These are phyloP conservation scores for Mikania micrantha DNA, from an alignment of 129 eudicot species.

Conservation along the genomic window DNA sequence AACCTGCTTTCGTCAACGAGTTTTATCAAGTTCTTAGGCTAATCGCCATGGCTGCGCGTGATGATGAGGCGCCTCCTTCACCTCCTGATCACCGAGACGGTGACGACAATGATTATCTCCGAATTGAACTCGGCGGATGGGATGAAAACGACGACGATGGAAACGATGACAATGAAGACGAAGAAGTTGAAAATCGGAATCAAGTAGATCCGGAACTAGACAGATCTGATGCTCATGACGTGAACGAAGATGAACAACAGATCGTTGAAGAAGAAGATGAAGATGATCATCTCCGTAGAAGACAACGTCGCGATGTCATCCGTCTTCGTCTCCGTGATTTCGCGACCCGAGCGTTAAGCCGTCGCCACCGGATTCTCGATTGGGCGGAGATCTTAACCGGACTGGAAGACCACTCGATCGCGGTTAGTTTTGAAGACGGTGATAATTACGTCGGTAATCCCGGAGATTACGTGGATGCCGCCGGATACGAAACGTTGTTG, in stretches of 20 bases:
- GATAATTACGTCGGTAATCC: constrained; percentile 77
- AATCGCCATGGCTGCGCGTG: constrained; percentile 70
- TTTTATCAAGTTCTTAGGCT: constrained; percentile 64
- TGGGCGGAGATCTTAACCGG: constrained; percentile 93
- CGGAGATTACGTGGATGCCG: constrained; percentile 87
- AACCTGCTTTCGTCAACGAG: constrained; percentile 42
- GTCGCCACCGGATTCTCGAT: constrained; percentile 55
- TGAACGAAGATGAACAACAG: constrained; percentile 21
- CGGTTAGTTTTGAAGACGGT: constrained; percentile 57
- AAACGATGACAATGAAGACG: constrained; percentile 20
- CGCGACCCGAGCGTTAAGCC: constrained; percentile 39
- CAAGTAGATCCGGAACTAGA: constrained; percentile 7
- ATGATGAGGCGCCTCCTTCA: constrained; percentile 57
- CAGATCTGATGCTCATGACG: constrained; percentile 16
- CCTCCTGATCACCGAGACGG: constrained; percentile 40
- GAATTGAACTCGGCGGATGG: constrained; percentile 76
- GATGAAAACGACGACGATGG: constrained; percentile 31
- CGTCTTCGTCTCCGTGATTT: constrained; percentile 60
- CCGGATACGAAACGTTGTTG: constrained; percentile 75
- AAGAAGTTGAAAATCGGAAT: constrained; percentile 14
- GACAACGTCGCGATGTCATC: constrained; percentile 45
- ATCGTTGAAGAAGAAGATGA: constrained; percentile 29
- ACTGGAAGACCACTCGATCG: constrained; percentile 77
- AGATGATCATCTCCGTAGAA: constrained; percentile 12
- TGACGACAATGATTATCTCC: constrained; percentile 46